Base-by-base conservation (phyloP, 2,329 filamentous ascomycete species). In the Myotisia sp. region DNA sequence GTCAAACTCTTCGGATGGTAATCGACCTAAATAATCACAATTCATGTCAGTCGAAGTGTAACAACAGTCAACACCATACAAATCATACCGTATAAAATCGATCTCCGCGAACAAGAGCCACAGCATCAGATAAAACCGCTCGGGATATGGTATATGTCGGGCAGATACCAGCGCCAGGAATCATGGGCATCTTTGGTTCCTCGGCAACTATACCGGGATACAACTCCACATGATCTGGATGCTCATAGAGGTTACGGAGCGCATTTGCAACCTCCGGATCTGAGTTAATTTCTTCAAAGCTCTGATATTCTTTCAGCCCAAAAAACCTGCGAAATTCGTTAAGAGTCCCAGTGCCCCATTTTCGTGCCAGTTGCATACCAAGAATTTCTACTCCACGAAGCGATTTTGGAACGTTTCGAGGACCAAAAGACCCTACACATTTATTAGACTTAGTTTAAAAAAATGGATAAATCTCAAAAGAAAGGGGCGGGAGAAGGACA, bases 341-440 rank as follows among this genome's bases (percentile, higher is more conserved):
- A 36, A 60, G 41, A 9, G 56, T 56, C 10, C 27, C 38, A n/a
- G 36, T 37, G 26, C 37, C 39, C 82, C 83, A 90, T 41, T 71
- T 69, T 18, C 83, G 67, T 4, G 78, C 76, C 40, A 84, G 79
- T 26, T 81, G 64, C 34, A 90, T 87, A 20, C 81, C 82, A 3
- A 87, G 60, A 26, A 86, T 79, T 54, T 90, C 83, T 16, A 90
- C 70, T 1, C 75, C 71, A 41, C 74, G 73, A 68, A 90, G 72
- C 12, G 76, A 69, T 6, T 71, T 64, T 0, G 83, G 83, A 0
- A 87, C 76, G 39, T 81, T 79, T 7, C 73, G 72, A 0, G 72
- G 72, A 0, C 79, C 78, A 43, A 82, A 44, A 18, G 40, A 41
- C 26, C 42, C 42, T 44, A 29, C 12, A 26, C 10, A 3, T 20